phyloP scores from a whole-genome alignment of 805 yeast genomes.

The Starmera quercuum region DNA sequence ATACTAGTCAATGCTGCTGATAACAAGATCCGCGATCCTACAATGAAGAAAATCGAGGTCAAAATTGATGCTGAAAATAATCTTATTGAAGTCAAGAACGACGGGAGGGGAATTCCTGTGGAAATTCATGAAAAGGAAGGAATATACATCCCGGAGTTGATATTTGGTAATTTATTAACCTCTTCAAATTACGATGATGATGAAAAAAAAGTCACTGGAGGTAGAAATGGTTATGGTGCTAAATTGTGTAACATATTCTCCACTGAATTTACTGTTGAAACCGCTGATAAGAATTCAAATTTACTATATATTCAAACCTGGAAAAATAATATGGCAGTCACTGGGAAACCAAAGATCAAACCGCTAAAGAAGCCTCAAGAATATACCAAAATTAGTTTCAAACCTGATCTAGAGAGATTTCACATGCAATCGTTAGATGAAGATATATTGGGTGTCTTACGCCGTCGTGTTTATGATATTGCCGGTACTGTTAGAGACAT shows the following conservation, averaged over 20 bases:
- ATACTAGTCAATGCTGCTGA: constrained; percentile 97
- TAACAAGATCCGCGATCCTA: constrained; percentile 90
- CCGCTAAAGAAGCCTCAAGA: constrained; percentile 48
- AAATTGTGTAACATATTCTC: constrained; percentile 95
- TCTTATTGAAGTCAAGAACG: constrained; percentile 75
- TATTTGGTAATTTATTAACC: constrained; percentile 90
- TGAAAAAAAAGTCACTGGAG: constrained; percentile 94
- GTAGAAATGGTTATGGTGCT: constrained; percentile 98
- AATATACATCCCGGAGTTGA: constrained; percentile 91
- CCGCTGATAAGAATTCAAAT: constrained; percentile 66
- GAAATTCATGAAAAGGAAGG: constrained; percentile 89
- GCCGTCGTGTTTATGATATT: constrained; percentile 91
- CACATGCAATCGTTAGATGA: constrained; percentile 79
- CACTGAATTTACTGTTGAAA: constrained; percentile 77
- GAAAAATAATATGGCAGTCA: constrained; percentile 77
- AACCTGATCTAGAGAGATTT: constrained; percentile 80
- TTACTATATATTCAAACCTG: constrained; percentile 74
- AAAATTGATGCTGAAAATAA: constrained; percentile 69
- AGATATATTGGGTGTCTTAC: constrained; percentile 75
- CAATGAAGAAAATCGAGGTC: constrained; percentile 84
- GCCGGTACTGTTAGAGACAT: constrained; percentile 90
- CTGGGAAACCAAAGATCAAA: constrained; percentile 67
- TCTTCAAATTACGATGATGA: constrained; percentile 95
- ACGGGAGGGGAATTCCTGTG: constrained; percentile 92
- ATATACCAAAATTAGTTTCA: constrained; percentile 80